Conservation (phyloP, 2,329 filamentous ascomycete genomes). For the Pseudogymnoascus sp. region DNA sequence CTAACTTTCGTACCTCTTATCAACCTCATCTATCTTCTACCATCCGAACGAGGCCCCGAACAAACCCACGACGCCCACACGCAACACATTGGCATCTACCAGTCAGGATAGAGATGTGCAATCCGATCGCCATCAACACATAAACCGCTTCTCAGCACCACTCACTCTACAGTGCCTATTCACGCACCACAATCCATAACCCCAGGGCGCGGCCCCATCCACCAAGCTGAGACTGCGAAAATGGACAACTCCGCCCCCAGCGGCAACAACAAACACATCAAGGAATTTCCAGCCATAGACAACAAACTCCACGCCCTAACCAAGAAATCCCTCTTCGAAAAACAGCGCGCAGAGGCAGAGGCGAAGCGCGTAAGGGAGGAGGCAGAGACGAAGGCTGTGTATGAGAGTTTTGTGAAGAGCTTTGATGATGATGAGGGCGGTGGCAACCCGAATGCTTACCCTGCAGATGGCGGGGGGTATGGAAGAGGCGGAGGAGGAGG, state of each 20-base stretch:
- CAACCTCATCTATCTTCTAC: background rate
- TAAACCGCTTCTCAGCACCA: background rate
- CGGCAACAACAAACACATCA: constrained; percentile 25
- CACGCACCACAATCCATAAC: background rate
- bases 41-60: background rate
- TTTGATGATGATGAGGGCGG: constrained; percentile 54
- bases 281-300: constrained; percentile 62
- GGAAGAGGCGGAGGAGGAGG: constrained; percentile 22
- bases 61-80: background rate
- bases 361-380: constrained; percentile 79
- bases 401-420: constrained; percentile 80
- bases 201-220: background rate
- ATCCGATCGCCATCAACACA: background rate
- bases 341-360: constrained; percentile 81
- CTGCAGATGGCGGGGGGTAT: constrained; percentile 17
- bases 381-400: constrained; percentile 79
- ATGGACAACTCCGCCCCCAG: background rate
- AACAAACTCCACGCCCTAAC: constrained; percentile 72
- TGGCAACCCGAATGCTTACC: constrained; percentile 18
- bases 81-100: background rate
- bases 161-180: background rate
- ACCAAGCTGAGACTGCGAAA: background rate
- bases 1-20: constrained; percentile 6
- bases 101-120: background rate
- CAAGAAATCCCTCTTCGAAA: constrained; percentile 83